Conservation (phyloP, 106 monocot species). For the Triglochin maritima region DNA sequence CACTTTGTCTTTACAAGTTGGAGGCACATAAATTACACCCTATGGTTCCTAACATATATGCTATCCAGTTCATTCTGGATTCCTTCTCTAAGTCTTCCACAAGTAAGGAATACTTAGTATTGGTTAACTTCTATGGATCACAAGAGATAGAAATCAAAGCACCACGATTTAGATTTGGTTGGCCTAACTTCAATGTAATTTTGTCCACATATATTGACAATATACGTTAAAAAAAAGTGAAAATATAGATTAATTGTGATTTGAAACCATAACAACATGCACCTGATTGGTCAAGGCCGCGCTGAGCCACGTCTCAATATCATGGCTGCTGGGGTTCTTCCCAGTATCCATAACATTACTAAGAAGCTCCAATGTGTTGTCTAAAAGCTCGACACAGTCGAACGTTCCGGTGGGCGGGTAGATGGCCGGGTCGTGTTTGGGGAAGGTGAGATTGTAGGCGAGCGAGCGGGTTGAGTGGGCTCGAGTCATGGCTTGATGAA, state of each 20-base stretch:
- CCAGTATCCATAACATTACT: slow-evolving; percentile 15
- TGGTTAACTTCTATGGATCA: too few relatives aligned
- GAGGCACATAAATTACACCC: too few relatives aligned
- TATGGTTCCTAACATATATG: too few relatives aligned
- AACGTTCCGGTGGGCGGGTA: slow-evolving; percentile 17
- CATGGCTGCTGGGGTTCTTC: slow-evolving; percentile 6
- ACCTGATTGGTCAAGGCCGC: slow-evolving; percentile 85
- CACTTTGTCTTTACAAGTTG: too few relatives aligned
- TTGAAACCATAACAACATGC: neutral
- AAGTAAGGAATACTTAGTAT: too few relatives aligned
- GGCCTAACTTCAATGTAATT: too few relatives aligned
- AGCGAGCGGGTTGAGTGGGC: slow-evolving; percentile 22
- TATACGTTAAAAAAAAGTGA: neutral
- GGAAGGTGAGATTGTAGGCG: slow-evolving; percentile 27
- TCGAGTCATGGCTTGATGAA: slow-evolving; percentile 28
- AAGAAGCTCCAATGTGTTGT: slow-evolving; percentile 36
- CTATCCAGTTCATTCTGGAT: too few relatives aligned
- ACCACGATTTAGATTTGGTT: too few relatives aligned
- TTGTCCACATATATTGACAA: too few relatives aligned
- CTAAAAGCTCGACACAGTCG: slow-evolving; percentile 65
- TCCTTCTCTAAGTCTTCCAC: too few relatives aligned
- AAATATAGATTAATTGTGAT: neutral
- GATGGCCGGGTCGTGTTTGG: neutral
- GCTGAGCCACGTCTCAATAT: slow-evolving; percentile 45
- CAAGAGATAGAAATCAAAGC: too few relatives aligned